Evolutionary conservation across 768 basidiomycete species (phyloP).

Genomic region (Leccinum rimulosum): DNA sequence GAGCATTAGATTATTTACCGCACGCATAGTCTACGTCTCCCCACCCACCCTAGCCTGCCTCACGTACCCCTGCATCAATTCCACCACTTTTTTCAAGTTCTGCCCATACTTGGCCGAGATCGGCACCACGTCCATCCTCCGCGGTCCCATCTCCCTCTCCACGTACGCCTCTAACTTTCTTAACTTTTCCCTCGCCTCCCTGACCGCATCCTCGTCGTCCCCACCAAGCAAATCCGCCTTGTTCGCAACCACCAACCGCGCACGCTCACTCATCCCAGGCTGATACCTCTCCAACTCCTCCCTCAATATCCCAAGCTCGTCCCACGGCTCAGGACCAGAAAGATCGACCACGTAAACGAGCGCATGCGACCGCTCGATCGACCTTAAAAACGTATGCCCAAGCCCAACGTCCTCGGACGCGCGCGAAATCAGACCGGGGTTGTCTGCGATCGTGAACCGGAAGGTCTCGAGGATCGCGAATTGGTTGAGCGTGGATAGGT

Average conservation of each 20-base stretch:
- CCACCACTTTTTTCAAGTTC: conserved; percentile 72
- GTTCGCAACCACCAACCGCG: conserved; percentile 85
- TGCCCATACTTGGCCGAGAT: conserved; percentile 84
- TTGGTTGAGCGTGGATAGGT: conserved; percentile 32
- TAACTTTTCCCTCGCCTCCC: conserved; percentile 57
- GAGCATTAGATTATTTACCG: background rate
- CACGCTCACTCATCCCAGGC: conserved; percentile 72
- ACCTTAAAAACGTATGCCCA: conserved; percentile 90
- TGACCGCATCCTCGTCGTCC: conserved; percentile 45
- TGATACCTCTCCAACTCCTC: conserved; percentile 86
- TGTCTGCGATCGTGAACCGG: conserved; percentile 95
- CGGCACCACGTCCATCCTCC: conserved; percentile 66
- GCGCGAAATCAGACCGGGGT: conserved; percentile 85
- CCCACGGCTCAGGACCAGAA: conserved; percentile 68
- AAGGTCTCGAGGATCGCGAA: conserved; percentile 70
- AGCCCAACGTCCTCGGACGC: conserved; percentile 90
- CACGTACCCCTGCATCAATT: conserved; percentile 66
- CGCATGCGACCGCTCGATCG: conserved; percentile 88
- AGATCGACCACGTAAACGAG: conserved; percentile 94
- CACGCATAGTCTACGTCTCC: background rate
- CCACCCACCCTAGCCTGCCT: conserved; percentile 39
- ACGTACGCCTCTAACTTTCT: conserved; percentile 56
- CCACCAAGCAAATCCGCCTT: conserved; percentile 85
- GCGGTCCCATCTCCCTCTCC: conserved; percentile 38
- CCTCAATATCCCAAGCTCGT: conserved; percentile 67